A percentile compares a stretch with the other conserved stretches of the same genome.
Evolutionary conservation across 306 rosid species (phyloP).

Genomic region (Pterocarpus macrocarpus): DNA sequence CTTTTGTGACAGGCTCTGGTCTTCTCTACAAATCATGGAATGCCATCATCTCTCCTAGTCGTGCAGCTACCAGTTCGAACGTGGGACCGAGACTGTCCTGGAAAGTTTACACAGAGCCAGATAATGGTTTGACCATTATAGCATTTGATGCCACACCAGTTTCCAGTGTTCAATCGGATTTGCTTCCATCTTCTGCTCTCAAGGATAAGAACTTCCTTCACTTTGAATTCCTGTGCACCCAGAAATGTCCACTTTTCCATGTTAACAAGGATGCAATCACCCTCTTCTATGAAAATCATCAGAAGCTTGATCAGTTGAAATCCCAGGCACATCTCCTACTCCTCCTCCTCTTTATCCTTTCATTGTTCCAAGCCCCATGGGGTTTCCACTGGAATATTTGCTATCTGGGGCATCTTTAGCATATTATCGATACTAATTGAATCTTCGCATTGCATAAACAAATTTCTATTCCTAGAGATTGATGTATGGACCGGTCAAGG

Average conservation of each 20-base stretch:
- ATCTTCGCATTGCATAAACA: background rate
- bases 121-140: conserved; percentile 34
- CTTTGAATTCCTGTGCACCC: conserved; percentile 60
- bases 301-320: conserved; percentile 42
- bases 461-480: background rate
- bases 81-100: conserved; percentile 10
- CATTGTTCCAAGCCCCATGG: background rate
- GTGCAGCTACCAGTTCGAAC: background rate
- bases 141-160: conserved; percentile 50
- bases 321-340: conserved; percentile 39
- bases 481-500: background rate
- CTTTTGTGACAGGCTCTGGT: conserved; percentile 48
- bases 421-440: background rate
- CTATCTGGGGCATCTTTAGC: no score
- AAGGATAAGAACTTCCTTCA: conserved; percentile 14
- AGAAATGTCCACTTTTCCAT: conserved; percentile 31
- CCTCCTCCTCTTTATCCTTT: background rate
- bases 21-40: conserved; percentile 51
- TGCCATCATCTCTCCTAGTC: conserved; percentile 1
- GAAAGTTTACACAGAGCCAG: background rate
- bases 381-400: no score
- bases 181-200: conserved; percentile 46
- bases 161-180: background rate
- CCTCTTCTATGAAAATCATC: conserved; percentile 34
- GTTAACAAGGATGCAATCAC: conserved; percentile 47